Percentiles rank a stretch among this genome's conserved stretches.
These are phyloP conservation scores for Alternaria viburni DNA, from an alignment of 2,329 filamentous ascomycete genomes.

Conservation along the genomic window DNA sequence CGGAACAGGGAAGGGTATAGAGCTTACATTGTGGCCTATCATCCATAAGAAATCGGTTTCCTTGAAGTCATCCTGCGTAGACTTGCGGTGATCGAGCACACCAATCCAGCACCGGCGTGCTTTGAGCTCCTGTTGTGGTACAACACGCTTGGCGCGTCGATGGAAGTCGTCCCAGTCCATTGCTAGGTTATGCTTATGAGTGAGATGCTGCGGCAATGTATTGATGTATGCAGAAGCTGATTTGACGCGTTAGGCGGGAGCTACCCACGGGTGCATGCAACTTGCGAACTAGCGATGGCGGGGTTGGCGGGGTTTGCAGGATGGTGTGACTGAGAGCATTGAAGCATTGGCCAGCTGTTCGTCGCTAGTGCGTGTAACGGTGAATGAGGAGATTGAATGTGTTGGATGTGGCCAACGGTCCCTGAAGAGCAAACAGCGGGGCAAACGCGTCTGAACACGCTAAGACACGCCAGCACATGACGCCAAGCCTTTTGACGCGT, in stretches of 20 bases:
- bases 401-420: neutral
- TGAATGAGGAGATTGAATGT: neutral
- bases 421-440: neutral
- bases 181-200: neutral
- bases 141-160: conserved; percentile 16
- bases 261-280: neutral
- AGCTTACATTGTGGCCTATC: conserved; percentile 39
- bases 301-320: neutral
- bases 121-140: conserved; percentile 26
- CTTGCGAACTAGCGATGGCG: neutral
- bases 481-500: neutral
- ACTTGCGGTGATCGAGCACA: conserved; percentile 35
- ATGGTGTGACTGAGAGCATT: neutral
- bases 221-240: neutral
- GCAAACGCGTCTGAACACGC: neutral
- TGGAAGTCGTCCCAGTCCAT: conserved; percentile 36
- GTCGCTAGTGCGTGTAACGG: neutral
- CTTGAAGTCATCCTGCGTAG: conserved; percentile 10
- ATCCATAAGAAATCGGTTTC: conserved; percentile 47
- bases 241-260: neutral
- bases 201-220: neutral
- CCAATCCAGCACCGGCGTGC: conserved; percentile 42
- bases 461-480: neutral
- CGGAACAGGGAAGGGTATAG: neutral
- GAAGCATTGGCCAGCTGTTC: neutral